phyloP scores from a whole-genome alignment of 306 rosid species.

The Luffa aegyptiaca region DNA sequence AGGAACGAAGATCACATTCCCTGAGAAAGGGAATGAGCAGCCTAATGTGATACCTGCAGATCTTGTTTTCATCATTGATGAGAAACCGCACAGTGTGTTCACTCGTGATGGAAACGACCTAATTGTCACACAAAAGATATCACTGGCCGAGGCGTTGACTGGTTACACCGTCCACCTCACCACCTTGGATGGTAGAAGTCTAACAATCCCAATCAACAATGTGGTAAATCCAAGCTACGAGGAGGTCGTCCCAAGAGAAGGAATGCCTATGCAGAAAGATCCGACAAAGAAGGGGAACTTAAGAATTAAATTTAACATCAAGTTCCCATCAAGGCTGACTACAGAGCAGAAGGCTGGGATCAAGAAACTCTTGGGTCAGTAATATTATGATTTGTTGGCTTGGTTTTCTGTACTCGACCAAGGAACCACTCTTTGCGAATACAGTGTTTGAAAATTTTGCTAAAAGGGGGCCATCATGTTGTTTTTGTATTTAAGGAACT shows the following conservation, averaged over 20 bases:
- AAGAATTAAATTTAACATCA: conserved; percentile 48
- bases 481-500: conserved; percentile 1
- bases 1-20: conserved; percentile 60
- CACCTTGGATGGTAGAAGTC: conserved; percentile 40
- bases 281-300: conserved; percentile 47
- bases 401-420: conserved; percentile 3
- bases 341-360: conserved; percentile 52
- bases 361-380: conserved; percentile 37
- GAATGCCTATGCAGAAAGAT: conserved; percentile 55
- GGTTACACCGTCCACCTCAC: conserved; percentile 47
- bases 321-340: conserved; percentile 40
- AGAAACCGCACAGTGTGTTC: conserved; percentile 39
- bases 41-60: conserved; percentile 34
- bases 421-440: not conserved
- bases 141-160: conserved; percentile 44
- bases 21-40: conserved; percentile 48
- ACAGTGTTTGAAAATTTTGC: conserved; percentile 4
- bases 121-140: conserved; percentile 28
- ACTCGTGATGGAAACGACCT: conserved; percentile 43
- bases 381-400: conserved; percentile 4
- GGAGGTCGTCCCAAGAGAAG: conserved; percentile 45
- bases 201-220: conserved; percentile 35
- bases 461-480: not conserved
- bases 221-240: conserved; percentile 48
- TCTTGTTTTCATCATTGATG: conserved; percentile 40